phyloP scores from a whole-genome alignment of 208 protist genomes.

The Trypanosoma scelopori region DNA sequence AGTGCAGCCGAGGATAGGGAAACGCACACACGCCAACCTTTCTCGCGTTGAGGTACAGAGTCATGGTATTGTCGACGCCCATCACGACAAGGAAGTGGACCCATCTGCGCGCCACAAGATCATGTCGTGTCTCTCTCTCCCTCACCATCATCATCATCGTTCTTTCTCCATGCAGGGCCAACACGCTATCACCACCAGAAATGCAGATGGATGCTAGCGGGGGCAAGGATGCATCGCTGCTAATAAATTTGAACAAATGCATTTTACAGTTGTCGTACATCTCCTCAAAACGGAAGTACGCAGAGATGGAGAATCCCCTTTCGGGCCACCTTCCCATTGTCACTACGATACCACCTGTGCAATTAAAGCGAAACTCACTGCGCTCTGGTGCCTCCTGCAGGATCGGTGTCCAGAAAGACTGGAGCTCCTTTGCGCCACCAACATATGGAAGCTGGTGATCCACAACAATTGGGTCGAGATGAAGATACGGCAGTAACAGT shows the following conservation, averaged over 20 bases:
- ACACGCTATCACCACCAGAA: constrained; percentile 58
- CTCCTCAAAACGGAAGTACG: constrained; percentile 68
- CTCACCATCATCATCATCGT: constrained; percentile 62
- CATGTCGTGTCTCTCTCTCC: constrained; percentile 63
- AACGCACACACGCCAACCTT: constrained; percentile 50
- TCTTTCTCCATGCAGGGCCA: constrained; percentile 48
- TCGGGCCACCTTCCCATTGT: constrained; percentile 60
- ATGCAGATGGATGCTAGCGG: constrained; percentile 19
- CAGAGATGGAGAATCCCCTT: constrained; percentile 62
- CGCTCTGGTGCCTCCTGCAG: constrained; percentile 55
- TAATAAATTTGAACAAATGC: constrained; percentile 64
- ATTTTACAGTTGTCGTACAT: constrained; percentile 63
- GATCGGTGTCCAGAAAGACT: constrained; percentile 74
- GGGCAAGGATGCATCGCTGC: constrained; percentile 29
- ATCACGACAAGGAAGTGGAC: constrained; percentile 66
- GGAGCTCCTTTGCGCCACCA: constrained; percentile 34
- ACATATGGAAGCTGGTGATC: constrained; percentile 45
- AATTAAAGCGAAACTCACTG: constrained; percentile 70
- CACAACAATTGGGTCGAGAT: constrained; percentile 47
- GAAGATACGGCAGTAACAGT: constrained; percentile 64
- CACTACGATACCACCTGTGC: constrained; percentile 61
- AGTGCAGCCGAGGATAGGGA: constrained; percentile 46
- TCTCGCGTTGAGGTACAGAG: constrained; percentile 72
- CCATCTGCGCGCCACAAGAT: constrained; percentile 59
- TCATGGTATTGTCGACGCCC: constrained; percentile 44